Percentiles rank a stretch among this genome's conserved stretches.
Conservation (phyloP, 768 basidiomycete species). For the Pulveroboletus sp. region DNA sequence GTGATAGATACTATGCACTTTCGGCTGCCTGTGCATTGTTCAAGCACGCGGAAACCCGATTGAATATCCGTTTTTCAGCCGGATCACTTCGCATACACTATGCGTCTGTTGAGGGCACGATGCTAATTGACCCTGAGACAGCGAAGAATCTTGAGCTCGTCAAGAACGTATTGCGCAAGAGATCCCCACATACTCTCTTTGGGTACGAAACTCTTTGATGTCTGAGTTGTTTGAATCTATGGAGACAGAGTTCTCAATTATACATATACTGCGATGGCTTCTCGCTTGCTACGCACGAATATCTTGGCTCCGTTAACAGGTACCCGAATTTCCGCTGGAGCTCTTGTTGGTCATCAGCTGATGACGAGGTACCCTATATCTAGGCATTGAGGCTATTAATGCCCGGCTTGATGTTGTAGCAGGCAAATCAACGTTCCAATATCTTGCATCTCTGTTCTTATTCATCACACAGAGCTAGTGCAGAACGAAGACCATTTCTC, state of each 20-base stretch:
- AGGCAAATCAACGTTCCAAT: constrained; percentile 38
- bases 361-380: not conserved
- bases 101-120: constrained; percentile 79
- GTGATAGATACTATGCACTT: constrained; percentile 76
- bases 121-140: constrained; percentile 92
- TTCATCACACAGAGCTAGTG: constrained; percentile 54
- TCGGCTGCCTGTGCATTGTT: constrained; percentile 84
- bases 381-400: constrained; percentile 52
- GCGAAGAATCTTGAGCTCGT: constrained; percentile 88
- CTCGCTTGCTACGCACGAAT: constrained; percentile 72
- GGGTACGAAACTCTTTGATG: constrained; percentile 42
- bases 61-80: constrained; percentile 67
- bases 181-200: constrained; percentile 71
- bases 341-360: not conserved
- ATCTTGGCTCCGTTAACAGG: constrained; percentile 80
- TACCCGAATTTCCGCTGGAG: constrained; percentile 20
- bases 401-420: constrained; percentile 84
- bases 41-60: constrained; percentile 69
- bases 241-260: constrained; percentile 60
- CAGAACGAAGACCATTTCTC: constrained; percentile 71
- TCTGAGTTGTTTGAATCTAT: not conserved
- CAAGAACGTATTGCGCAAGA: constrained; percentile 62
- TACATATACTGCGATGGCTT: constrained; percentile 88
- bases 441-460: constrained; percentile 1
- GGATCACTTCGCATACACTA: constrained; percentile 72